phyloP scores from a whole-genome alignment of 257 asterid genomes.

The Fraxinus americana region DNA sequence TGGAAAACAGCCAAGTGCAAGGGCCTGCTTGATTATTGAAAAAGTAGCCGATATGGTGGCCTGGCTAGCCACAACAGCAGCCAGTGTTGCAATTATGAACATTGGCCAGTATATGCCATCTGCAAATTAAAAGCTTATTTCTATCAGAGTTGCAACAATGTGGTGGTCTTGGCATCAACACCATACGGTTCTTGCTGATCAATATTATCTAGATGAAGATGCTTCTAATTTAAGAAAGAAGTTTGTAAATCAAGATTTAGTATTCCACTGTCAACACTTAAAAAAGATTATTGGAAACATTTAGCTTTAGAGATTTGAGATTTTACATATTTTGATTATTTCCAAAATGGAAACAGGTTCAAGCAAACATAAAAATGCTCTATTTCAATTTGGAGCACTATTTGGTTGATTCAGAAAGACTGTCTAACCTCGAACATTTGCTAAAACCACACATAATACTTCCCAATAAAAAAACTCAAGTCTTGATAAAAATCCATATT shows the following conservation, averaged over 20 bases:
- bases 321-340: not conserved
- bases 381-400: not conserved
- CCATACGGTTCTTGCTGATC: not conserved
- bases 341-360: not conserved
- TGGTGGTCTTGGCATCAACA: not conserved
- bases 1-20: conserved; percentile 92
- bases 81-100: conserved; percentile 80
- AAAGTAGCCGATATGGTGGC: conserved; percentile 93
- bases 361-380: not conserved
- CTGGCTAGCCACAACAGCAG: conserved; percentile 96
- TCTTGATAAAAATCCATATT: not conserved
- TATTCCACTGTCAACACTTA: not conserved
- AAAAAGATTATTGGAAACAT: too few relatives aligned
- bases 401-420: not conserved
- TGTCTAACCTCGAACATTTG: not conserved
- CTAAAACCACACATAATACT: not conserved
- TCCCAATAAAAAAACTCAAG: not conserved
- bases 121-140: conserved; percentile 30
- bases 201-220: not conserved
- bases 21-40: conserved; percentile 95
- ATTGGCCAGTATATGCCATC: conserved; percentile 90
- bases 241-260: not conserved
- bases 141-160: not conserved
- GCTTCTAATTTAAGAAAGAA: not conserved
- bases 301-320: not conserved